phyloP scores from a whole-genome alignment of 495 filamentous ascomycete species.

The Annulohypoxylon stygium region DNA sequence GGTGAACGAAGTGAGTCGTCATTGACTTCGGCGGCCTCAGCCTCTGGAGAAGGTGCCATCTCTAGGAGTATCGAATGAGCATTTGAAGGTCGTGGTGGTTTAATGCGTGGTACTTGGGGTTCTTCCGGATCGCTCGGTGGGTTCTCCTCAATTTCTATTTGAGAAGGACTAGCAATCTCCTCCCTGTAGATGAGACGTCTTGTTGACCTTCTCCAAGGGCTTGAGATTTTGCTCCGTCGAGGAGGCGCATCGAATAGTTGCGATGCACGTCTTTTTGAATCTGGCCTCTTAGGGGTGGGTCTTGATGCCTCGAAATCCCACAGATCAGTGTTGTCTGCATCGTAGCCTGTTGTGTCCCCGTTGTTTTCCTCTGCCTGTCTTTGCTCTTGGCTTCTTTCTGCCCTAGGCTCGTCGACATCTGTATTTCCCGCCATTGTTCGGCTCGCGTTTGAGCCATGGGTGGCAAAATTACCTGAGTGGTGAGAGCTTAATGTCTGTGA shows the following conservation, averaged over 20 bases:
- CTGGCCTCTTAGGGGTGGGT: constrained; percentile 50
- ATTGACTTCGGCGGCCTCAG: constrained; percentile 5
- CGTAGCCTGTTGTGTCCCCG: constrained; percentile 23
- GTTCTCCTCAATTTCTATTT: constrained; percentile 54
- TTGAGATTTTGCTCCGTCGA: constrained; percentile 58
- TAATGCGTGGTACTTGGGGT: constrained; percentile 13
- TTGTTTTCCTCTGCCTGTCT: constrained; percentile 19
- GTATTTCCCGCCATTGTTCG: not conserved
- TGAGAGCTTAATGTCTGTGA: constrained; percentile 23
- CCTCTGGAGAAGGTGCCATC: constrained; percentile 1
- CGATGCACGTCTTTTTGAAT: constrained; percentile 40
- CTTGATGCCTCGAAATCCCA: constrained; percentile 63
- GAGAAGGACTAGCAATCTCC: constrained; percentile 50
- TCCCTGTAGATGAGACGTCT: constrained; percentile 51
- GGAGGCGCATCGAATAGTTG: constrained; percentile 44
- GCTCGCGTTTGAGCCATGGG: constrained; percentile 12
- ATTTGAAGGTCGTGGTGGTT: constrained; percentile 29
- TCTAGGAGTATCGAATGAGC: constrained; percentile 25
- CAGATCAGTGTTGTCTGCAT: constrained; percentile 59
- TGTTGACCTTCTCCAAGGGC: constrained; percentile 58
- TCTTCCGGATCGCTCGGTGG: constrained; percentile 48
- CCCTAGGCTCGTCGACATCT: constrained; percentile 28
- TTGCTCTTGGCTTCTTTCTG: constrained; percentile 23
- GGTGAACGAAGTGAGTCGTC: constrained; percentile 17
- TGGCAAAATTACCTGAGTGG: constrained; percentile 22